These are phyloP conservation scores for Pseudofabraea citricarpa DNA, from an alignment of 2,329 filamentous ascomycete genomes.

Conservation along the genomic window DNA sequence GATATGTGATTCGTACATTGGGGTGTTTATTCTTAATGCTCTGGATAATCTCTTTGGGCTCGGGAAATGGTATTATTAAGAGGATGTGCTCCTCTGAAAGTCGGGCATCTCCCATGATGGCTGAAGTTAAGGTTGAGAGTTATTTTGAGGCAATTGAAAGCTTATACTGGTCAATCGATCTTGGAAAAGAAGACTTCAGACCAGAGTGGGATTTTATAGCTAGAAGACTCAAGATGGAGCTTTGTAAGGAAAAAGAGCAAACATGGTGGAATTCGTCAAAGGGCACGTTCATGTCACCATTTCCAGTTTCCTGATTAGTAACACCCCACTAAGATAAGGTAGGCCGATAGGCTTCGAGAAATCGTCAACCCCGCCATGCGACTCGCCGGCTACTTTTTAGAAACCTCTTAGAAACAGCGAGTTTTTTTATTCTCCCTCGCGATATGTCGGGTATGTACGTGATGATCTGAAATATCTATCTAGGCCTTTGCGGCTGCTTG, in stretches of 20 bases:
- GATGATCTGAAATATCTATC: no score
- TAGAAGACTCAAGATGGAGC: neutral
- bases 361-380: no score
- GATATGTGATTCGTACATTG: constrained; percentile 38
- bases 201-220: no score
- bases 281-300: neutral
- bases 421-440: no score
- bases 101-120: constrained; percentile 40
- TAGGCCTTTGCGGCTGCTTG: constrained; percentile 14
- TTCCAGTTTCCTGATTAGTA: neutral
- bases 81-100: constrained; percentile 35
- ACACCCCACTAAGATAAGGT: constrained; percentile 1
- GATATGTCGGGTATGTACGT: no score
- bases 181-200: no score
- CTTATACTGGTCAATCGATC: no score
- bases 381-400: no score
- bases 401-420: no score
- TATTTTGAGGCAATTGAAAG: neutral
- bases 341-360: neutral
- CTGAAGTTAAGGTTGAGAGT: constrained; percentile 2
- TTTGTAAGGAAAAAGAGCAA: neutral
- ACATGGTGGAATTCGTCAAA: neutral
- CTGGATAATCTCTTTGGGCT: constrained; percentile 32
- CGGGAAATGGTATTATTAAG: constrained; percentile 35
- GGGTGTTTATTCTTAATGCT: constrained; percentile 37